Percentiles rank a stretch among this genome's conserved stretches.
phyloP scores from a whole-genome alignment of 1,284 basidiomycete species.

The Crucibulum parvulum region DNA sequence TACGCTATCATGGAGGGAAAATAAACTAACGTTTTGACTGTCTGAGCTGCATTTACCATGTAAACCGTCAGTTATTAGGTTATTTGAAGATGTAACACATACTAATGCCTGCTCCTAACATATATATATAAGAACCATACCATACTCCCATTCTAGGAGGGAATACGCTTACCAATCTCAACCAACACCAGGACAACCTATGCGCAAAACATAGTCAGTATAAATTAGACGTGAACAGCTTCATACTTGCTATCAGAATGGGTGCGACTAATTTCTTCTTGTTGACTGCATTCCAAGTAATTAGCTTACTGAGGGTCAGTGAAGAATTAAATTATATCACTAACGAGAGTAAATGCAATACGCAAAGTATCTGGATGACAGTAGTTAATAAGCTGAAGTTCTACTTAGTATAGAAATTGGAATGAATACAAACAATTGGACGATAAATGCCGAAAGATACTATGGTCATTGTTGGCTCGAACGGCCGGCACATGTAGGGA shows the following conservation, averaged over 20 bases:
- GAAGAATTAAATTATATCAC: background rate
- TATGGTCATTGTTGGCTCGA: background rate
- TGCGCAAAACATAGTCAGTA: no score
- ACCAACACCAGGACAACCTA: background rate
- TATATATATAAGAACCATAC: background rate
- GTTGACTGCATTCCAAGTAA: slow-evolving; percentile 6
- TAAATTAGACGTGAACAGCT: background rate
- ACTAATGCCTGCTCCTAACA: background rate
- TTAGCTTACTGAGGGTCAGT: background rate
- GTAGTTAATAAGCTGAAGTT: background rate
- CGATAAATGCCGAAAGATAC: slow-evolving; percentile 23
- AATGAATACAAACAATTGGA: slow-evolving; percentile 18
- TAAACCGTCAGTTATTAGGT: background rate
- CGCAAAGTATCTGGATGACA: slow-evolving; percentile 15
- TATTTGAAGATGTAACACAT: background rate
- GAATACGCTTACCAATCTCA: background rate
- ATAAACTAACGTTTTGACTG: slow-evolving; percentile 6
- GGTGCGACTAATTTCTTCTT: slow-evolving; percentile 8
- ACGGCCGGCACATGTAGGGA: slow-evolving; percentile 1
- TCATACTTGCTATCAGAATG: background rate
- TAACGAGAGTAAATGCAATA: slow-evolving; percentile 19
- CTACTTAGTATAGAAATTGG: background rate
- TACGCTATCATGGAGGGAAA: background rate
- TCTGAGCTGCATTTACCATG: slow-evolving; percentile 12
- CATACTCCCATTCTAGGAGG: background rate